A percentile compares a stretch with the other conserved stretches of the same genome.
Conservation (phyloP, 805 yeast species). For the Pichia manshurica region DNA sequence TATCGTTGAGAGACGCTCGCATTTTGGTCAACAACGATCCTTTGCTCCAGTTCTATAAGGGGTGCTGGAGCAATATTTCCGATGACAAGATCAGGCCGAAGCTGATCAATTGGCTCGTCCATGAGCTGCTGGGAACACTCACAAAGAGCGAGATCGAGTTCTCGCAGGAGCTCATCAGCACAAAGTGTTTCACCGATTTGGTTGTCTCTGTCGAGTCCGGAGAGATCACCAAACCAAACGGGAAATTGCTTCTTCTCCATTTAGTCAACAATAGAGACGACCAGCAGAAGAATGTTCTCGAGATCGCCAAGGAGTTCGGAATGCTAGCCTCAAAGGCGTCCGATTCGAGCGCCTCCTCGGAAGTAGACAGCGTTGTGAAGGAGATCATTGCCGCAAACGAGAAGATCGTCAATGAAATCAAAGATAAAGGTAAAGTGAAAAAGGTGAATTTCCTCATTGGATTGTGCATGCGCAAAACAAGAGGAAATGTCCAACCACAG, state of each 20-base stretch:
- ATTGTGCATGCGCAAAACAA: constrained; percentile 71
- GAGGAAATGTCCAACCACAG: constrained; percentile 47
- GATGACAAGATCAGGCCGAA: constrained; percentile 12
- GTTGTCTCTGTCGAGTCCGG: constrained; percentile 42
- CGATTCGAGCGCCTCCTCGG: constrained; percentile 4
- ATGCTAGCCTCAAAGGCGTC: constrained; percentile 30
- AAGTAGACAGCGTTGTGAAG: constrained; percentile 30
- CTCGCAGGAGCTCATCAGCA: constrained; percentile 31
- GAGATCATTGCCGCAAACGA: constrained; percentile 34
- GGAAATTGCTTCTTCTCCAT: constrained; percentile 57
- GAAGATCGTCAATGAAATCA: constrained; percentile 52
- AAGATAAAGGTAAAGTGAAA: constrained; percentile 44
- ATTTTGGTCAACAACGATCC: constrained; percentile 49
- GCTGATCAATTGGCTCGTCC: constrained; percentile 57
- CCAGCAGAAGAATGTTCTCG: constrained; percentile 28
- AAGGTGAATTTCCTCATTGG: constrained; percentile 80
- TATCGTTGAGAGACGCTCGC: constrained; percentile 70
- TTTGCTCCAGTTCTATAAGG: constrained; percentile 48
- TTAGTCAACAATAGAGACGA: constrained; percentile 46
- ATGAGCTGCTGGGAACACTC: constrained; percentile 70
- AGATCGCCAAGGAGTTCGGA: constrained; percentile 51
- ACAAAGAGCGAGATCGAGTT: constrained; percentile 42
- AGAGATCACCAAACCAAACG: constrained; percentile 53
- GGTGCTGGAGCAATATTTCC: constrained; percentile 32
- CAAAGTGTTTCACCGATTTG: constrained; percentile 47